Evolutionary conservation across 2,329 filamentous ascomycete genomes (phyloP), one percentile per base, ranked within the genome.

Genomic region (Colletotrichum sublineola): DNA sequence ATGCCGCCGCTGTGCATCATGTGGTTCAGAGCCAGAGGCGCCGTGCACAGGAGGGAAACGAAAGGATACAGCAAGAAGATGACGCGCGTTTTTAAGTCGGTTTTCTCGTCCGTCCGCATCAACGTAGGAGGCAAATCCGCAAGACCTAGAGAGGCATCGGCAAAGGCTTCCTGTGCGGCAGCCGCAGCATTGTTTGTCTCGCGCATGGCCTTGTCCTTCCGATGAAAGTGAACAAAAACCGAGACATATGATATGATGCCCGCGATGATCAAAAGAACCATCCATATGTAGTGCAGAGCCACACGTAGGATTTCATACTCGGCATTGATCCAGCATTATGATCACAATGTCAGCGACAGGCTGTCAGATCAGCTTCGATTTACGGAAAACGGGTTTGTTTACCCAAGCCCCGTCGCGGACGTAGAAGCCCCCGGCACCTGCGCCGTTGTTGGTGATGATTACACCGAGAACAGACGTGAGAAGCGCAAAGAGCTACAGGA

Each of bases 221-320:
- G 66, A 33, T 61, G 78, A 2, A 85, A 77, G 40, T 75, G 79
- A 24, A 82, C 56, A 75, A 82, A 83, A 44, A 83, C 80, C 36
- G 81, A 76, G 0, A 76, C 76, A 75, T 85, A 85, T 2, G 84
- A 73, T 3, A 79, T 53, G 60, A 78, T 79, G 0, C 82, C 83
- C 9, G 81, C 20, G 31, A 77, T 73, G 5, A 85, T 77, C 11
- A 79, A 76, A n/a, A 83, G 75, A 70, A 84, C 90, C 68, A 92
- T 89, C 85, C 88, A 92, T 63, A 91, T 80, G 76, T 92, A 92
- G 76, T 92, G 90, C 1, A 88, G 84, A 78, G 85, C 85, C 1
- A 92, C 82, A 57, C 90, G 88, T 42, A 90, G 82, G 58, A 86
- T 82, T 31, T 63, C 71, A 72, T 87, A 88, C 24, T 83, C 78